These are phyloP conservation scores for Tolypocladium cylindrosporum DNA, from an alignment of 2,329 filamentous ascomycete genomes.

Conservation along the genomic window DNA sequence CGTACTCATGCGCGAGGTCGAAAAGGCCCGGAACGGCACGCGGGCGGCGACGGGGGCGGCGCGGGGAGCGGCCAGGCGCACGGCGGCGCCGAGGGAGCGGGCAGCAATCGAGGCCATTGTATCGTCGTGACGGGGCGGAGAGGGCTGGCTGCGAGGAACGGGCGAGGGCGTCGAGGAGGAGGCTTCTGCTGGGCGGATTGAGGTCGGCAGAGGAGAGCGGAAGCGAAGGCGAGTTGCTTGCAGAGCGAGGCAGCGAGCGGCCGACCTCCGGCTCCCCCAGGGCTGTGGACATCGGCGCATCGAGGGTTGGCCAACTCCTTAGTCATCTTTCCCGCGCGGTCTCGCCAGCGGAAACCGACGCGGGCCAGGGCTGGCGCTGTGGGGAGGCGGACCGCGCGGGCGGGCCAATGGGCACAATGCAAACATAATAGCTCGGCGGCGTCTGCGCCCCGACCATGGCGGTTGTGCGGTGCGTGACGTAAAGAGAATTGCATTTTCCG, in stretches of 20 bases:
- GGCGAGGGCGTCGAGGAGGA: background rate
- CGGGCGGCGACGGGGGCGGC: conserved; percentile 30
- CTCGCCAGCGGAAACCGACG: background rate
- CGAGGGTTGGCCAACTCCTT: background rate
- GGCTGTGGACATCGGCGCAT: background rate
- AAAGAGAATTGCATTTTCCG: conserved; percentile 1
- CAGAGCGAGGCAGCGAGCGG: background rate
- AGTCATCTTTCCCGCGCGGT: background rate
- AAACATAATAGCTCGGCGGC: conserved; percentile 1
- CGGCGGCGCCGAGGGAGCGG: conserved; percentile 27
- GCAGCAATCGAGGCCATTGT: conserved; percentile 52
- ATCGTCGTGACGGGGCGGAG: conserved; percentile 3
- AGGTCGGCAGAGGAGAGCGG: background rate
- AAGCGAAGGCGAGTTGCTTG: background rate
- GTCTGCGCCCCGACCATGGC: conserved; percentile 1
- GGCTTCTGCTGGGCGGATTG: background rate
- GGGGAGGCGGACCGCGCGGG: background rate
- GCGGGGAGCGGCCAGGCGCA: conserved; percentile 25
- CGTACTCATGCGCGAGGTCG: conserved; percentile 28
- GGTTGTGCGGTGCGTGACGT: background rate
- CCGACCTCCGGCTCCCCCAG: background rate
- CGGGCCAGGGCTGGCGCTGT: background rate
- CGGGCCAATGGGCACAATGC: conserved; percentile 2
- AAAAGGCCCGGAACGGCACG: conserved; percentile 26
- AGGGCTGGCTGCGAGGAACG: background rate